Conservation (phyloP, 306 rosid species). For the Rubus parviflorus region DNA sequence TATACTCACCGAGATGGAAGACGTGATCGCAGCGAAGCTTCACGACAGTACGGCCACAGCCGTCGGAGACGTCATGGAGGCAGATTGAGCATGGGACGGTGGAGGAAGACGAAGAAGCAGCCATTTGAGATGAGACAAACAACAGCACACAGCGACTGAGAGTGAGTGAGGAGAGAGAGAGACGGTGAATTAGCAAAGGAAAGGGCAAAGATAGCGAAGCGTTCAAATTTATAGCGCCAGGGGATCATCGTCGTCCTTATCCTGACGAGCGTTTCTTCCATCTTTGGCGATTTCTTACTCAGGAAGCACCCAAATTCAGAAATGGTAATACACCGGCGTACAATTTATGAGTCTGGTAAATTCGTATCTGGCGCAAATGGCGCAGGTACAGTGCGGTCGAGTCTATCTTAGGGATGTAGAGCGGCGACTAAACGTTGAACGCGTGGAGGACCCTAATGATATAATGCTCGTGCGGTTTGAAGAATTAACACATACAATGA, state of each 20-base stretch:
- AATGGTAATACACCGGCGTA: neutral
- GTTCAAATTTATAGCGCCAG: neutral
- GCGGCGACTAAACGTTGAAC: too few relatives aligned
- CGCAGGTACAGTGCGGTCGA: too few relatives aligned
- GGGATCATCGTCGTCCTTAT: neutral
- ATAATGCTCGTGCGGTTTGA: too few relatives aligned
- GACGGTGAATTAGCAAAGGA: neutral
- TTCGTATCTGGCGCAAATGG: neutral
- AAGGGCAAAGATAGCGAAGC: too few relatives aligned
- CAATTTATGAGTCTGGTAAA: neutral
- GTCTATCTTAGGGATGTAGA: too few relatives aligned
- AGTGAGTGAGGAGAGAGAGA: neutral
- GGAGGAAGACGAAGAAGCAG: neutral
- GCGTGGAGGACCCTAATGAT: too few relatives aligned
- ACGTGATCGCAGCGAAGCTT: constrained; percentile 18
- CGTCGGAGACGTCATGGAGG: constrained; percentile 1
- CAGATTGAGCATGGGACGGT: constrained; percentile 7
- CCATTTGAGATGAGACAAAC: constrained; percentile 8
- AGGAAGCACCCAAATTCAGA: neutral
- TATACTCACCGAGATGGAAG: constrained; percentile 25
- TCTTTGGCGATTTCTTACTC: neutral
- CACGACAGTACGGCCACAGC: constrained; percentile 17
- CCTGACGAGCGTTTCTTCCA: neutral
- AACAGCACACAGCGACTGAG: too few relatives aligned
- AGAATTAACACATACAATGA: too few relatives aligned